Evolutionary conservation across 164 flowering plant species (phyloP), one percentile per base, ranked within the genome.

Genomic region (Piper betle): DNA sequence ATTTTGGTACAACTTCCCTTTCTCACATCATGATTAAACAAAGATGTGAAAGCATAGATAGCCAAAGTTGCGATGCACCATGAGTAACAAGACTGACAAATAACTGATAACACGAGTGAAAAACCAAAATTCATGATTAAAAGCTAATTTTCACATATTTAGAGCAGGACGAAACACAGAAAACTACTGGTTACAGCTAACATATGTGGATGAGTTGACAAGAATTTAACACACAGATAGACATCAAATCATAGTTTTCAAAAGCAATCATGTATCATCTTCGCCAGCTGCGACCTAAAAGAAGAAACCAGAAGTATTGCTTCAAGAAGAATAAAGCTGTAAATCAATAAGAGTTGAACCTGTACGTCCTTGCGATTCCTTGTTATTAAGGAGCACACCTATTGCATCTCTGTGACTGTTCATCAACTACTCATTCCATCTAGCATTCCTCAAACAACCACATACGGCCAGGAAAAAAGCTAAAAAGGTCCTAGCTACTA

Each of bases 331-430:
- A 3, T 10, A 43, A 43, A 7, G 50, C 50, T 43, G 12, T 43
- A 15, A 15, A 43, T 43, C 50, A 43, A 3, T 8, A 8, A 46
- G 38, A 8, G 19, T 10, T 17, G 38, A 64, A 89, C 98, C 96
- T 78, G 98, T 85, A 38, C 91, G 78, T 67, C 98, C 95, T 66
- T 82, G 70, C 3, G 82, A 79, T 68, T 91, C 95, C 73, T 80
- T 84, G 3, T 85, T 84, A 73, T 86, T 74, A 57, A 91, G 87
- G 71, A 87, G 66, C 71, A 85, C 77, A 46, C 92, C 96, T 50
- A 79, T 38, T 40, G 85, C 75, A 6, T 75, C 85, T 67, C n/a
- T n/a, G n/a, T n/a, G n/a, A n/a, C n/a, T n/a, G n/a, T n/a, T n/a
- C n/a, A n/a, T n/a, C n/a, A n/a, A n/a, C n/a, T n/a, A n/a, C n/a